Base-by-base conservation (phyloP, 2,329 filamentous ascomycete species). In the Aspergillus clavatus region DNA sequence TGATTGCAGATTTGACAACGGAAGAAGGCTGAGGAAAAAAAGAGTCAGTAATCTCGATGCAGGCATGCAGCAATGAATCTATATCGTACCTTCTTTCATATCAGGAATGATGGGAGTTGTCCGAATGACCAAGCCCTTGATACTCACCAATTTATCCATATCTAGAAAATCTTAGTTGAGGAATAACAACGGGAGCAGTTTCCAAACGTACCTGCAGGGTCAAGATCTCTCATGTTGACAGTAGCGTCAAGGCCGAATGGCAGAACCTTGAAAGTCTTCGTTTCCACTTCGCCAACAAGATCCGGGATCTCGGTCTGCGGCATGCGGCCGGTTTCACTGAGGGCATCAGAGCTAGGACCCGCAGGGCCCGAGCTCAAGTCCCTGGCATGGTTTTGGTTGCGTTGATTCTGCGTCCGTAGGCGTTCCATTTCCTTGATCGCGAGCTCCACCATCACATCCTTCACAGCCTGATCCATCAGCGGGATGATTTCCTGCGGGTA, bases 401-500 rank as follows among this genome's bases (percentile, higher is more conserved):
- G 61, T 40, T 68, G 67, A 38, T 68, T 72, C 43, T 75, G 76
- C 51, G 72, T 81, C 65, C 84, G 79, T 61, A 85, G 77, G 48
- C 81, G 81, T 26, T 84, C 75, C 76, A 86, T 87, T 59, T 94
- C 86, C 48, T 84, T 83, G 50, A 87, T 81, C 0, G 91, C 89
- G 40, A 97, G 73, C 62, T 95, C 90, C 19, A 93, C 81, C 84
- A 97, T 95, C 43, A 89, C 77, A 69, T 98, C 91, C 63, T 95
- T 94, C 40, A 96, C 81, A 5, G 84, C 83, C 67, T 95, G 88
- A 77, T 98, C 94, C 86, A 98, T 95, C 38, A 97, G 78, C 2
- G 91, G 90, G 36, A 98, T 86, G 42, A 98, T 90, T 76, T 98
- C 93, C 61, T 93, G 89, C 0, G 93, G 93, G 62, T 96, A 98